A percentile compares a stretch with the other conserved stretches of the same genome.
phyloP scores from a whole-genome alignment of 352 stramenopile genomes.

The Pythium grandisporangium region DNA sequence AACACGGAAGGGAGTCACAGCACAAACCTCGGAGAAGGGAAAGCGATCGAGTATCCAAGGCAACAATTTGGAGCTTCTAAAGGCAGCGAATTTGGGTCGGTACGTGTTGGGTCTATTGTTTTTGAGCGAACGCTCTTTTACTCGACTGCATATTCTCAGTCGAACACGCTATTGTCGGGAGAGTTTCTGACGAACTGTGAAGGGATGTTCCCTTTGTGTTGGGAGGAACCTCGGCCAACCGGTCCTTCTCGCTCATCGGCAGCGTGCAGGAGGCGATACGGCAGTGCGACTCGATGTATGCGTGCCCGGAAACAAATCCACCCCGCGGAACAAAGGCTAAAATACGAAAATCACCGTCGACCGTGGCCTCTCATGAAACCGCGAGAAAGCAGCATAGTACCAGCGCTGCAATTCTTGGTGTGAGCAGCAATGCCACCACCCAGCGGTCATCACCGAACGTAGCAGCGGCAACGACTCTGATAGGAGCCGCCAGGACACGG shows the following conservation, averaged over 20 bases:
- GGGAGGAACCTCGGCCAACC: slow-evolving; percentile 34
- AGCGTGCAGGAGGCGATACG: slow-evolving; percentile 67
- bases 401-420: slow-evolving; percentile 11
- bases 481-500: no score
- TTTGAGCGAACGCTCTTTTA: no score
- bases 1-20: slow-evolving; percentile 3
- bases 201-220: slow-evolving; percentile 66
- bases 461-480: no score
- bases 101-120: slow-evolving; percentile 13
- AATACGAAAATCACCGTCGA: not conserved
- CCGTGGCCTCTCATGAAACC: not conserved
- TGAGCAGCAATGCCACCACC: no score
- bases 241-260: slow-evolving; percentile 63
- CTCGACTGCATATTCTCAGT: no score
- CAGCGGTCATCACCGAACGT: no score
- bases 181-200: no score
- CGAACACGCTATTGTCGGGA: no score
- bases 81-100: slow-evolving; percentile 60
- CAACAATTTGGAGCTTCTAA: slow-evolving; percentile 54
- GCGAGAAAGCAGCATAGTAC: no score
- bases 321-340: slow-evolving; percentile 1
- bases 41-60: slow-evolving; percentile 5
- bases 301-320: slow-evolving; percentile 17
- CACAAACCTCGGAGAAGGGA: slow-evolving; percentile 18
- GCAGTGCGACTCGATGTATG: slow-evolving; percentile 50